Base-by-base conservation (phyloP, 495 filamentous ascomycete species). In the Neurospora tetraspora region DNA sequence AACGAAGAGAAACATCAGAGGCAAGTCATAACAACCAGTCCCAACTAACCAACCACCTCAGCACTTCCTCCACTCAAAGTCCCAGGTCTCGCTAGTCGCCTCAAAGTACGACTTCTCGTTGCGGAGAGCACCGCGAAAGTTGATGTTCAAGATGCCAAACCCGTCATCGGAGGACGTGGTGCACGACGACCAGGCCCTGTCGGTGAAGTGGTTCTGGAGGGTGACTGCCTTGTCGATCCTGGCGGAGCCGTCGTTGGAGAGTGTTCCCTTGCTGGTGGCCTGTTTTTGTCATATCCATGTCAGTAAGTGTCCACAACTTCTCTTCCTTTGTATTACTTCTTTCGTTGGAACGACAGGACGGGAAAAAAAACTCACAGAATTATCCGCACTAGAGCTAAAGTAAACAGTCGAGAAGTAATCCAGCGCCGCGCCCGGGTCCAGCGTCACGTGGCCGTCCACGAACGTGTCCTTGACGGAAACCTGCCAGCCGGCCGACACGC, bases 61-160 rank as follows among this genome's bases (percentile, higher is more conserved):
- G 73, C 83, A 85, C 71, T 77, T 74, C 45, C 82, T 74, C 83
- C 83, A 85, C 72, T 83, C 80, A 34, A 83, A 78, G 27, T 79
- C 78, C 83, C 80, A 83, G 70, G 74, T 81, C 77, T 85, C 82
- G 18, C 74, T 73, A 68, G 76, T 70, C 53, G 81, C 82, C 76
- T 82, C 82, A 70, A 84, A 85, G 69, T 78, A 80, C 0, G 76
- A 80, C 74, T 78, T 80, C 45, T 79, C 79, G 69, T 80, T 77
- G 69, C 53, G 73, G 9, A 84, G 79, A 7, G 77, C 81, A 69
- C 79, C 80, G 72, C 83, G 80, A 79, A 83, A 84, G 76, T 85
- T 85, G 79, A 85, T 76, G 71, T 84, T 82, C 53, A 85, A 74
- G 71, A 85, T 80, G 18, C 83, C 83, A 73, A 75, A 76, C 23